Conservation (phyloP, 257 asterid genomes). For the Asclepias syriaca region DNA sequence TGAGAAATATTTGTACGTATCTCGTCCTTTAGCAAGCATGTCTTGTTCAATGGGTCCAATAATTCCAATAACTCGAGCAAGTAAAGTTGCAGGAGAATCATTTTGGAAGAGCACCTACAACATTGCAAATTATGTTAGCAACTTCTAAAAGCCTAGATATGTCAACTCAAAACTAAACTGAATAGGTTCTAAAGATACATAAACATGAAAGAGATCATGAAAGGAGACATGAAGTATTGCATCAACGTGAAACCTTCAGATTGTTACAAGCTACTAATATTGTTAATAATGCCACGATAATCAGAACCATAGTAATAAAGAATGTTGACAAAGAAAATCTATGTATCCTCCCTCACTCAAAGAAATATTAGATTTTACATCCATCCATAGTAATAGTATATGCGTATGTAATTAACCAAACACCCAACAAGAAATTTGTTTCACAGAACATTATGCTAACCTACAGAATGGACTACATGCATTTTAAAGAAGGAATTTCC, state of each 20-base stretch:
- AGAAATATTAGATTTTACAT: not conserved
- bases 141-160: not conserved
- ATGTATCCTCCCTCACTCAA: not conserved
- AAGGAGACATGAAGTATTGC: not conserved
- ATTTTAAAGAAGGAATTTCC: not conserved
- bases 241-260: not conserved
- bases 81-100: constrained; percentile 97
- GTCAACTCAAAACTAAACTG: not conserved
- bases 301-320: not conserved
- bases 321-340: not conserved
- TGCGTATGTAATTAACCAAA: not conserved
- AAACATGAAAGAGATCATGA: not conserved
- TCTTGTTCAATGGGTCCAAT: constrained; percentile 73
- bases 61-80: constrained; percentile 92
- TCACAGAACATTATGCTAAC: not conserved
- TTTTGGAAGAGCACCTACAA: constrained; percentile 93
- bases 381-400: not conserved
- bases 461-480: not conserved
- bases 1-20: constrained; percentile 81
- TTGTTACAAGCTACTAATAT: not conserved
- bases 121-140: constrained; percentile 6
- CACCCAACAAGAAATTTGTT: no score
- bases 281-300: not conserved
- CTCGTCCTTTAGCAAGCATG: constrained; percentile 86
- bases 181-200: not conserved